Evolutionary conservation across 2,329 filamentous ascomycete genomes (phyloP), one percentile per base, ranked within the genome.

Genomic region (Harringtonia lauricola): DNA sequence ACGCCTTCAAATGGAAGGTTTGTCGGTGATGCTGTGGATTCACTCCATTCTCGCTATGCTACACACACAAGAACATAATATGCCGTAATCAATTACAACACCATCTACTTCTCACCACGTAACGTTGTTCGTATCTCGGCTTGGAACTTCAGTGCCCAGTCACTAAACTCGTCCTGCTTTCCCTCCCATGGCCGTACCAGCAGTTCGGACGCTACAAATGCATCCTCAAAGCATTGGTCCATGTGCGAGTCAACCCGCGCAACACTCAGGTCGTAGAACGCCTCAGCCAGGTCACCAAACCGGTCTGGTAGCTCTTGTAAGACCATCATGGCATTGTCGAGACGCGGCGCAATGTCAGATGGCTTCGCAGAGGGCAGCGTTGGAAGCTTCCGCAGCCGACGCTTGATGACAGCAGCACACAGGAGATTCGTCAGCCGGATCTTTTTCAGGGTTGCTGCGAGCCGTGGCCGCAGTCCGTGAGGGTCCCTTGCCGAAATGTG

Each of bases 151-250:
- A 65, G 67, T n/a, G 72, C 77, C 88, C 88, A 94, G 15, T 74
- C 67, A 0, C 80, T 83, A 56, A 94, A 94, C 54, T 83, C 85
- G 54, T 95, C 88, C 17, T 74, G 69, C 38, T 72, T 62, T 0
- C 72, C 80, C 3, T 72, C 62, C 83, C 84, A 89, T 18, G 70
- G 68, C 46, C 68, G 64, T 40, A 66, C 64, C 13, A 86, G 60
- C 39, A 81, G 56, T 44, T 75, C 70, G 0, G 73, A 69, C 0
- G 71, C 73, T 1, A 61, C 64, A 51, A 74, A 72, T 0, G 82
- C 79, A 41, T 78, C 71, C 2, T 66, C 63, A 47, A 80, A 77
- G 52, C 80, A 81, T 34, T 70, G 65, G 5, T 74, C 67, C 64
- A 86, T 71, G 19, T 64, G 63, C 8, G 60, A 58, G 52, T 80